Conservation (phyloP, 768 basidiomycete species). For the Dentipellis sp. region DNA sequence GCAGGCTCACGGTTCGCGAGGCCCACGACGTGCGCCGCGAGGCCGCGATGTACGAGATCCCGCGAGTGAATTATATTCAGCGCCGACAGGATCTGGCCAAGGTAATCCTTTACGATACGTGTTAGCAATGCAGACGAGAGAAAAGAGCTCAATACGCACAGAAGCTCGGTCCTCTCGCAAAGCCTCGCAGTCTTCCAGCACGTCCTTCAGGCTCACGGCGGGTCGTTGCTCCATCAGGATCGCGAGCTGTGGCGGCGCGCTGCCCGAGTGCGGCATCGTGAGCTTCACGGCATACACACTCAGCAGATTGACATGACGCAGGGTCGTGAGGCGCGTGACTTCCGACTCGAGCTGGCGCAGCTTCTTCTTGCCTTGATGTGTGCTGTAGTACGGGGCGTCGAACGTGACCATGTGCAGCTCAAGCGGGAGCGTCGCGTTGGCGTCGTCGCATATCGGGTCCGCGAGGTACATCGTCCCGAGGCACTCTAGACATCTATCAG, state of each 20-base stretch:
- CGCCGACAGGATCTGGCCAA: constrained; percentile 62
- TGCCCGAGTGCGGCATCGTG: constrained; percentile 36
- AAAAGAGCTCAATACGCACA: constrained; percentile 28
- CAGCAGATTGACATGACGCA: constrained; percentile 61
- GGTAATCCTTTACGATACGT: constrained; percentile 49
- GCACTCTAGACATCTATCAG: constrained; percentile 31
- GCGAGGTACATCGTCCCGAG: constrained; percentile 64
- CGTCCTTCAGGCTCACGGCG: constrained; percentile 54
- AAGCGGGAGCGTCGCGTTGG: constrained; percentile 46
- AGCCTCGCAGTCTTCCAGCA: constrained; percentile 69
- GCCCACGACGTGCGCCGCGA: constrained; percentile 51
- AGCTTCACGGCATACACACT: constrained; percentile 62
- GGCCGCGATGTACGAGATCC: constrained; percentile 63
- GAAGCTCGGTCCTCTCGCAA: constrained; percentile 64
- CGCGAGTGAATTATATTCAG: constrained; percentile 57
- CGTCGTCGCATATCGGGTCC: constrained; percentile 65
- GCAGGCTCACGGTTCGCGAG: constrained; percentile 36
- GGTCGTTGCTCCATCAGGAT: constrained; percentile 70
- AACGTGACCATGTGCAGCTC: constrained; percentile 65
- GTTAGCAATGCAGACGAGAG: not conserved
- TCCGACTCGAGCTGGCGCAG: constrained; percentile 58
- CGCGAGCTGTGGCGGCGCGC: constrained; percentile 38
- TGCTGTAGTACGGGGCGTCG: constrained; percentile 57
- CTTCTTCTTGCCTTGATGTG: constrained; percentile 65
- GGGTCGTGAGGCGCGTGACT: constrained; percentile 45